phyloP scores from a whole-genome alignment of 129 eudicot species.

The Lactuca saligna region DNA sequence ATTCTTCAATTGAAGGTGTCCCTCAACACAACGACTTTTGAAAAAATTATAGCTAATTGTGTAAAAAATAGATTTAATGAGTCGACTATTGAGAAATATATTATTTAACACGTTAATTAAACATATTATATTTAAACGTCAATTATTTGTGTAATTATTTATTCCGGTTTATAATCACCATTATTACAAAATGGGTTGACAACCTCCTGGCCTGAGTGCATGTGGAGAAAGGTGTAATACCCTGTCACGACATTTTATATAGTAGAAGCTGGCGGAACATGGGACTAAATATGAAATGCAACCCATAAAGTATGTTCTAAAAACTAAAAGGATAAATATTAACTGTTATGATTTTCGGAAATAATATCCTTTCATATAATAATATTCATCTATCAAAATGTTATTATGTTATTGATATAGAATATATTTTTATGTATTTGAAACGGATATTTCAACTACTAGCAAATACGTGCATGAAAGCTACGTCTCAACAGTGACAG shows the following conservation, averaged over 20 bases:
- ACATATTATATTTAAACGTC: neutral
- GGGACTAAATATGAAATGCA: neutral
- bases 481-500: neutral
- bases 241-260: neutral
- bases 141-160: neutral
- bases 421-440: neutral
- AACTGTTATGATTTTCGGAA: neutral
- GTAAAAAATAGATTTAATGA: too few species aligned
- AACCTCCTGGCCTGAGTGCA: neutral
- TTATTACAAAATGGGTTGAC: neutral
- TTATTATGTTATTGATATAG: neutral
- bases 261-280: neutral
- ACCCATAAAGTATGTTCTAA: neutral
- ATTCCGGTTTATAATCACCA: neutral
- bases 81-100: neutral
- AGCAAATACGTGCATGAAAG: slow-evolving; percentile 5
- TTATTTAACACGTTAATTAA: neutral
- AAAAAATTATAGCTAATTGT: too few species aligned
- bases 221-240: neutral
- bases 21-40: neutral
- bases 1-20: neutral
- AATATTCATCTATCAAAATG: neutral
- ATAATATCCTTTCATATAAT: neutral
- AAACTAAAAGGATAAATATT: neutral
- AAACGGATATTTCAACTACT: neutral